These are phyloP conservation scores for Sporothrix schenckii DNA, from an alignment of 2,329 filamentous ascomycete species.

Conservation along the genomic window DNA sequence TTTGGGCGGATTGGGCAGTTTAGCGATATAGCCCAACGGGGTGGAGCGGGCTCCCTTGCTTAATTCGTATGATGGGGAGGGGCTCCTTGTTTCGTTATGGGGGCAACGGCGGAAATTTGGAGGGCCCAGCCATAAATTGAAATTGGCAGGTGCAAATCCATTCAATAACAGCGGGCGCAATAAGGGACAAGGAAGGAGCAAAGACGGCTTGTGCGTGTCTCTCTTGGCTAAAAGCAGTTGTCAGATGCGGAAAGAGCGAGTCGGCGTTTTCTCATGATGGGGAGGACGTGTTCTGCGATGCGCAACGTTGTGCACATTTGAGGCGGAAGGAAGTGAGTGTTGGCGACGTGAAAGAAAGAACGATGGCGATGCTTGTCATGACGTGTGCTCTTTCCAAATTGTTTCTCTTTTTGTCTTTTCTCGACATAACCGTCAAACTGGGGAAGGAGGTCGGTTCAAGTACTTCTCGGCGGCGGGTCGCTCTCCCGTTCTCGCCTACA, in stretches of 20 bases:
- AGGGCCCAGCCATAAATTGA: constrained; percentile 12
- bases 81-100: constrained; percentile 26
- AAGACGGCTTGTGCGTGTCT: not conserved
- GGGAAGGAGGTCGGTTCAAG: constrained; percentile 28
- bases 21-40: not conserved
- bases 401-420: not conserved
- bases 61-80: constrained; percentile 17
- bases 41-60: constrained; percentile 22
- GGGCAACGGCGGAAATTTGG: constrained; percentile 19
- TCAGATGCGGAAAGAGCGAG: constrained; percentile 24
- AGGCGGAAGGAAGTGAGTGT: not conserved
- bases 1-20: constrained; percentile 15
- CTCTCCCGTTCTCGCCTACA: not conserved
- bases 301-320: not conserved
- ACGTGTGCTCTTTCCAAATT: constrained; percentile 15
- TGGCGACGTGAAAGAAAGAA: not conserved
- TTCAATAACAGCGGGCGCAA: not conserved
- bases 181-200: not conserved
- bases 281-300: not conserved
- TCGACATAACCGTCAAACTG: not conserved
- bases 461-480: constrained; percentile 10
- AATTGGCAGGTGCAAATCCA: constrained; percentile 25
- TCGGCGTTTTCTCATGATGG: constrained; percentile 29
- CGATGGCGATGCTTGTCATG: constrained; percentile 5
- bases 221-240: constrained; percentile 20